Percentiles rank a stretch among this genome's conserved stretches.
phyloP scores from a whole-genome alignment of 2,329 filamentous ascomycete genomes.

The Colletotrichum sp. region DNA sequence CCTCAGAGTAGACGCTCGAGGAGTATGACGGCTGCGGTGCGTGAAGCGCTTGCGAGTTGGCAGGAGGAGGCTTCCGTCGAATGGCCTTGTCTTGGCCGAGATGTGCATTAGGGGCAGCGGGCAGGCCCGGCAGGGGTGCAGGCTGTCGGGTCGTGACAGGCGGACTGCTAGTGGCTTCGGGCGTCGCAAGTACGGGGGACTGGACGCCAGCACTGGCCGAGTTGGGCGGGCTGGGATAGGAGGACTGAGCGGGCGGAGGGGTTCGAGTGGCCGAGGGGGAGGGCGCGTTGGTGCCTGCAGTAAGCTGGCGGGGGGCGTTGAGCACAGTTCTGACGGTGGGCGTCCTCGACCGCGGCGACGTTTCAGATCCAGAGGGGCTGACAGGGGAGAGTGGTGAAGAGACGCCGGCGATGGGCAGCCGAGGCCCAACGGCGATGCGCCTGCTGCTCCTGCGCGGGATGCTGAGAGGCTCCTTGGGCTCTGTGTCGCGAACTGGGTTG shows the following conservation, averaged over 20 bases:
- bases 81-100: constrained; percentile 38
- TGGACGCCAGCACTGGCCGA: constrained; percentile 23
- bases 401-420: constrained; percentile 24
- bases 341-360: constrained; percentile 27
- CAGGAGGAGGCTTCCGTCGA: constrained; percentile 50
- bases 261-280: constrained; percentile 29
- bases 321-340: constrained; percentile 38
- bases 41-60: constrained; percentile 23
- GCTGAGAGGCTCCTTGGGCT: constrained; percentile 59
- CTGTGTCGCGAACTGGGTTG: constrained; percentile 67
- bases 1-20: constrained; percentile 34
- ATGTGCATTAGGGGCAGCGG: constrained; percentile 14
- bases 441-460: constrained; percentile 58
- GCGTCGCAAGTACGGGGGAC: constrained; percentile 23
- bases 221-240: constrained; percentile 37
- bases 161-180: constrained; percentile 2
- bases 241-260: constrained; percentile 26
- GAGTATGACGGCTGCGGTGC: constrained; percentile 28
- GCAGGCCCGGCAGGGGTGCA: constrained; percentile 9
- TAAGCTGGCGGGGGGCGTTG: constrained; percentile 12
- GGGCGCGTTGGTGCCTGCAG: constrained; percentile 27
- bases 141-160: constrained; percentile 3
- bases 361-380: constrained; percentile 38
- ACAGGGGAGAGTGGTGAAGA: constrained; percentile 33
- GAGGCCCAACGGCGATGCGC: constrained; percentile 33